Percentiles rank a stretch among this genome's conserved stretches.
phyloP scores from a whole-genome alignment of 257 asterid genomes.

The Parsonsia alboflavescens region DNA sequence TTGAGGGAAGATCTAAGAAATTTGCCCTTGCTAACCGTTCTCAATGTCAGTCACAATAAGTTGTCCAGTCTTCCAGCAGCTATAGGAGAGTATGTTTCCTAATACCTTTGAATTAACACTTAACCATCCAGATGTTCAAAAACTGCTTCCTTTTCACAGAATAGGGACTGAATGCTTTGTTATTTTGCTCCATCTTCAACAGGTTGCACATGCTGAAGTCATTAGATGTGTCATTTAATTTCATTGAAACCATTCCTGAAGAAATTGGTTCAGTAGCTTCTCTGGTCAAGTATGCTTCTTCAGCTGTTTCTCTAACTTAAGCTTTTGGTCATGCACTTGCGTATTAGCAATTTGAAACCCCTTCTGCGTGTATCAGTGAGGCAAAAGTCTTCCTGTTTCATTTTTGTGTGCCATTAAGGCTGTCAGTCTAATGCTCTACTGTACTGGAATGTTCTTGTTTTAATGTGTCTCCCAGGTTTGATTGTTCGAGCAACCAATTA shows the following conservation, averaged over 20 bases:
- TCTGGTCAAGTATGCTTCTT: slow-evolving; percentile 69
- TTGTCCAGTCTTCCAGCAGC: slow-evolving; percentile 77
- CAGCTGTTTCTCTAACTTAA: slow-evolving; percentile 16
- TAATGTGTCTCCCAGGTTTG: slow-evolving; percentile 55
- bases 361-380: neutral
- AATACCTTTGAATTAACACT: slow-evolving; percentile 2
- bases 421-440: slow-evolving; percentile 2
- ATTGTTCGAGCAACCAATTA: slow-evolving; percentile 78
- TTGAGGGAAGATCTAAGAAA: slow-evolving; percentile 80
- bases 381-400: neutral
- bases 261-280: slow-evolving; percentile 76
- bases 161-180: neutral
- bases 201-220: slow-evolving; percentile 82
- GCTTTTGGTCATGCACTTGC: neutral
- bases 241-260: slow-evolving; percentile 56
- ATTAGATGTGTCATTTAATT: slow-evolving; percentile 69
- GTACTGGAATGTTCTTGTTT: slow-evolving; percentile 9
- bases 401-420: slow-evolving; percentile 1
- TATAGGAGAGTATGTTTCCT: slow-evolving; percentile 75
- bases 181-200: slow-evolving; percentile 10
- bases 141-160: neutral
- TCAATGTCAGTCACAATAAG: slow-evolving; percentile 86
- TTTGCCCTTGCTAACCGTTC: slow-evolving; percentile 53
- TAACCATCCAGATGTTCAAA: slow-evolving; percentile 1
- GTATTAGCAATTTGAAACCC: neutral